A percentile compares a stretch with the other conserved stretches of the same genome.
Evolutionary conservation across 352 stramenopile species (phyloP).

Genomic region (Pythium rishiriense): DNA sequence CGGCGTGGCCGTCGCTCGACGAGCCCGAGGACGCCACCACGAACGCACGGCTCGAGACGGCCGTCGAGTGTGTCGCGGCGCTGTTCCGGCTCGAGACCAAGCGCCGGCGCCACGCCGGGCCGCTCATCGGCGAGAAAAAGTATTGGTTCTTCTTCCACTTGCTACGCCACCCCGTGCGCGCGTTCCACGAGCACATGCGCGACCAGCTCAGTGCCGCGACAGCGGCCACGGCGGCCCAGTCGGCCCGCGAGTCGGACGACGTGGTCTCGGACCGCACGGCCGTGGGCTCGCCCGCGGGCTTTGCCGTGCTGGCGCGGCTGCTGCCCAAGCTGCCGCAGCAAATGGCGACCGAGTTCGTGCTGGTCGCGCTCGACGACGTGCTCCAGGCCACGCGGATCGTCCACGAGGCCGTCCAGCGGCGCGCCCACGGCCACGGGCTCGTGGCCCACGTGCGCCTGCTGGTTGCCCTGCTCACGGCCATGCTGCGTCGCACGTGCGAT

Average conservation of each 20-base stretch:
- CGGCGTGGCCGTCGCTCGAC: too few relatives aligned
- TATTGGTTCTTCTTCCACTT: constrained; percentile 48
- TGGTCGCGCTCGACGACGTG: constrained; percentile 50
- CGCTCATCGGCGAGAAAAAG: constrained; percentile 46
- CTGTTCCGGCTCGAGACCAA: constrained; percentile 58
- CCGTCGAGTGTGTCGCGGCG: constrained; percentile 41
- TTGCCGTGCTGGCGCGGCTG: constrained; percentile 32
- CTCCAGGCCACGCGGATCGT: constrained; percentile 39
- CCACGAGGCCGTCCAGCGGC: constrained; percentile 22
- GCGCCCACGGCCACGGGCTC: neutral
- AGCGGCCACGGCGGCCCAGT: neutral
- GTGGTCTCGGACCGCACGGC: constrained; percentile 2
- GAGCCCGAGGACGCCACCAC: neutral
- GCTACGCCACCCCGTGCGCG: constrained; percentile 43
- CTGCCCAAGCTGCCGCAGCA: constrained; percentile 43
- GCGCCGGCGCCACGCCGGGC: constrained; percentile 34
- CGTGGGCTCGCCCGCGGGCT: neutral
- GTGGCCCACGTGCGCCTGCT: constrained; percentile 30
- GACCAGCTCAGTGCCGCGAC: constrained; percentile 1
- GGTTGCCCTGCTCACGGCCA: constrained; percentile 35
- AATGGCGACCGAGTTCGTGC: constrained; percentile 55
- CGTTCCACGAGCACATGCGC: constrained; percentile 39
- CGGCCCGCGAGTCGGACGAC: neutral
- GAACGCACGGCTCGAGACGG: neutral
- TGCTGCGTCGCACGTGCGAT: constrained; percentile 42